Evolutionary conservation across 768 basidiomycete species (phyloP), one percentile per base, ranked within the genome.

Genomic region (Trametes cubensis): DNA sequence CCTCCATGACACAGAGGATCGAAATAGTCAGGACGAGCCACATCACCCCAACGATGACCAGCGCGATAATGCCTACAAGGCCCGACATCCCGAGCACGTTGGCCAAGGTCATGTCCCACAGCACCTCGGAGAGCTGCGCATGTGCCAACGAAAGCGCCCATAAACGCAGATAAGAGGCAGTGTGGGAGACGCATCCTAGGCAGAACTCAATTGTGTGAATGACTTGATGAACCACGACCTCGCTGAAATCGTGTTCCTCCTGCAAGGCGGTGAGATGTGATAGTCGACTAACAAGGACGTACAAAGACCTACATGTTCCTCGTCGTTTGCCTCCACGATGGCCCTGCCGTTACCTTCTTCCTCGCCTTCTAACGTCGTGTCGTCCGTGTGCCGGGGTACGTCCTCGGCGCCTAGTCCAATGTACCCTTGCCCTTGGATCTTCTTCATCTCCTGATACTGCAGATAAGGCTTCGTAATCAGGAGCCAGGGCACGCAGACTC

Each of bases 191-290:
- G 75, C 96, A 98, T 7, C 96, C 97, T 38, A 99, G 86, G 73
- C 97, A 99, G 77, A 98, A 99, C 78, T 99, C 97, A 76, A 99
- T 98, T 25, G 95, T 96, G 76, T 98, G 97, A 71, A 99, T 99
- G 64, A 97, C 81, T 75, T 99, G 97, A 76, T 99, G 96, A 62
- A 98, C 92, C 23, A 97, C 85, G 61, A 97, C 85, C 75, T 99
- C 97, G 71, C 94, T 81, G 75, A 98, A 93, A 71, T 97, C 94
- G 73, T 95, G 93, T 50, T 91, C 81, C 77, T 94, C 86, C 84
- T 89, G 71, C 62, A 58, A 68, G 28, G 54, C 63, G 39, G 18
- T 13, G 50, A 28, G 45, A 58, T 56, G 21, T 41, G 60, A 41
- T 30, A 58, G 58, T 28, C 61, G 57, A 67, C 44, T 57, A 38